Conservation (phyloP, 441 rosid species). For the Aquilaria agallochum region DNA sequence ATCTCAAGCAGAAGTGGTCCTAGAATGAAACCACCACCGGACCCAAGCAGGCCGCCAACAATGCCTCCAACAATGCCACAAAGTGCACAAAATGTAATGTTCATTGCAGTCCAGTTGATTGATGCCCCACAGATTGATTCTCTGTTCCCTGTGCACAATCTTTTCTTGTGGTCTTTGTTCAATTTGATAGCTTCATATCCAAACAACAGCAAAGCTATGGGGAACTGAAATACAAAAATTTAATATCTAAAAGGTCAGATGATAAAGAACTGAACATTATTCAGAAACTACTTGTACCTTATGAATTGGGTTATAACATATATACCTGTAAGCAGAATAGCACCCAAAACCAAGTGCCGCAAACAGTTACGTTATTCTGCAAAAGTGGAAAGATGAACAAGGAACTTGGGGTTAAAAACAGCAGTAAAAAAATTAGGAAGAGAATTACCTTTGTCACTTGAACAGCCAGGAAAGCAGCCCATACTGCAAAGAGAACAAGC, state of each 20-base stretch:
- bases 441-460: constrained; percentile 72
- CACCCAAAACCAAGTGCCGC: constrained; percentile 74
- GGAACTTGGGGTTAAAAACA: constrained; percentile 3
- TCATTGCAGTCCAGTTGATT: constrained; percentile 72
- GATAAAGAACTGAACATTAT: background rate
- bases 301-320: background rate
- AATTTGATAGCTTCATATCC: constrained; percentile 67
- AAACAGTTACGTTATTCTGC: constrained; percentile 71
- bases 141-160: constrained; percentile 49
- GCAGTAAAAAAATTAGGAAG: constrained; percentile 1
- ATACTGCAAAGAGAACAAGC: constrained; percentile 40
- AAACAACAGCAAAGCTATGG: constrained; percentile 52
- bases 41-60: constrained; percentile 88
- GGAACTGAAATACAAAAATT: constrained; percentile 44
- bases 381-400: constrained; percentile 13
- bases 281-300: background rate
- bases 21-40: constrained; percentile 92
- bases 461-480: constrained; percentile 68
- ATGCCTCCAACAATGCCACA: constrained; percentile 81
- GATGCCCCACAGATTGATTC: constrained; percentile 77
- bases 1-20: constrained; percentile 94
- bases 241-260: background rate
- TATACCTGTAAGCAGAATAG: constrained; percentile 74
- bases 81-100: constrained; percentile 73
- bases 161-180: constrained; percentile 46